These are phyloP conservation scores for Epichloe coenophiala DNA, from an alignment of 2,329 filamentous ascomycete genomes.

Conservation along the genomic window DNA sequence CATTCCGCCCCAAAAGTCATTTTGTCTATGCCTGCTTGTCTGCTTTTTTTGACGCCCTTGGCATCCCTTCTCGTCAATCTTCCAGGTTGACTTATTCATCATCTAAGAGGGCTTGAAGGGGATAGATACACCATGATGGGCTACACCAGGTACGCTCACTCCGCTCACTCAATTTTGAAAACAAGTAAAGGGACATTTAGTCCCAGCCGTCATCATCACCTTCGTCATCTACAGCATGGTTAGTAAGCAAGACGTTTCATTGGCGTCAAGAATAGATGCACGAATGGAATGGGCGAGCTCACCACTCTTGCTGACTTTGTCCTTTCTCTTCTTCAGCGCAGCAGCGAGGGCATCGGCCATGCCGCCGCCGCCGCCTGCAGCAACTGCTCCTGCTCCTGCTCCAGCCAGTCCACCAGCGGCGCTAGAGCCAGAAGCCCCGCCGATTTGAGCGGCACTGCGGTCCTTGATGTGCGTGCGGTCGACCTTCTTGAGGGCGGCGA, in stretches of 20 bases:
- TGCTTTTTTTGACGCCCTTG: neutral
- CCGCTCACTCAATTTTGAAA: neutral
- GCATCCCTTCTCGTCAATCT: neutral
- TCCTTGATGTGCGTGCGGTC: slow-evolving; percentile 57
- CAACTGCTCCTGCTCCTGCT: slow-evolving; percentile 14
- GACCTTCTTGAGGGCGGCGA: slow-evolving; percentile 62
- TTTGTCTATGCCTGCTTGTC: neutral
- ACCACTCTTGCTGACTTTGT: slow-evolving; percentile 93
- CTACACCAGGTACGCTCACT: neutral
- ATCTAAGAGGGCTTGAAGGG: neutral
- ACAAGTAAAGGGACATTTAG: slow-evolving; percentile 16
- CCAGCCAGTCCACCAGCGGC: slow-evolving; percentile 39
- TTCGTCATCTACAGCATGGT: slow-evolving; percentile 50
- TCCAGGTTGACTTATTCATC: neutral
- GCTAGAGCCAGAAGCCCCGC: slow-evolving; percentile 33
- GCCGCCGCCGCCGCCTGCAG: slow-evolving; percentile 43
- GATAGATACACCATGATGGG: no score
- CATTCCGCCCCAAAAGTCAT: neutral
- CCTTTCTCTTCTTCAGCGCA: slow-evolving; percentile 69
- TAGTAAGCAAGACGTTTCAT: neutral
- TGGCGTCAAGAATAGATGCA: neutral
- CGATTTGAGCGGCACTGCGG: slow-evolving; percentile 52
- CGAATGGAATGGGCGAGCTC: slow-evolving; percentile 30
- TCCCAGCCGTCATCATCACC: slow-evolving; percentile 62
- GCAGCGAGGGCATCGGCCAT: slow-evolving; percentile 75